These are phyloP conservation scores for Sclerospora graminicola DNA, from an alignment of 352 stramenopile species.

Conservation along the genomic window DNA sequence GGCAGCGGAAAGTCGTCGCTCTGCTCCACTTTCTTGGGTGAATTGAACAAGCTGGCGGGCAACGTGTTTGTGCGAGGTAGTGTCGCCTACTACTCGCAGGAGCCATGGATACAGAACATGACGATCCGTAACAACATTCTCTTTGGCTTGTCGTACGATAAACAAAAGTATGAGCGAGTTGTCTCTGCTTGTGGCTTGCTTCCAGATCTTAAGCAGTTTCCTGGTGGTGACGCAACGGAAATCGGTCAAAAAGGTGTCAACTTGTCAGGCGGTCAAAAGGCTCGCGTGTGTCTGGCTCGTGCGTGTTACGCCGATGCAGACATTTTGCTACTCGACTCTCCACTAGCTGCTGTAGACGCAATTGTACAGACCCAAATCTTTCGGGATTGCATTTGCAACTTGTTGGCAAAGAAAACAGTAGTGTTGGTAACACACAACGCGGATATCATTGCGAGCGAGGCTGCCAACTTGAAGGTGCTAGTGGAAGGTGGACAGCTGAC, in stretches of 20 bases:
- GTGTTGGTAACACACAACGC: slow-evolving; percentile 89
- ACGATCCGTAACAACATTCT: slow-evolving; percentile 90
- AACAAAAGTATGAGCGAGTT: slow-evolving; percentile 36
- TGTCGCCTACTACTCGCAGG: slow-evolving; percentile 70
- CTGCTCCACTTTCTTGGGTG: slow-evolving; percentile 34
- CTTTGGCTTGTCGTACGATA: slow-evolving; percentile 67
- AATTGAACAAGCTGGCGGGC: slow-evolving; percentile 75
- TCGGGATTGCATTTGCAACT: slow-evolving; percentile 20
- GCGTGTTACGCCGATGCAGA: slow-evolving; percentile 48
- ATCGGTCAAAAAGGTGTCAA: slow-evolving; percentile 94
- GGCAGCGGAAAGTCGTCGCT: slow-evolving; percentile 53
- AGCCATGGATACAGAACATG: slow-evolving; percentile 91
- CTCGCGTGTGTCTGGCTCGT: slow-evolving; percentile 51
- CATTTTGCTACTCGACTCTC: slow-evolving; percentile 80
- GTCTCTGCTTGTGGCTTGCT: slow-evolving; percentile 68
- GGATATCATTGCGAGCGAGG: slow-evolving; percentile 36
- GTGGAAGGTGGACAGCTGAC: slow-evolving; percentile 17
- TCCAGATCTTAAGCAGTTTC: slow-evolving; percentile 79
- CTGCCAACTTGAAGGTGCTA: slow-evolving; percentile 18
- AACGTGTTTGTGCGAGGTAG: slow-evolving; percentile 26
- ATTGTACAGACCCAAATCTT: slow-evolving; percentile 91
- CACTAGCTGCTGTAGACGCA: slow-evolving; percentile 87
- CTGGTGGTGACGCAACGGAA: slow-evolving; percentile 84
- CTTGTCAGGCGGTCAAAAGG: slow-evolving; percentile 89
- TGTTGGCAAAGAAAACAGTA: slow-evolving; percentile 47